Percentiles rank a stretch among this genome's conserved stretches.
Evolutionary conservation across 805 yeast genomes (phyloP).

Genomic region (Debaryomyces prosopidis): DNA sequence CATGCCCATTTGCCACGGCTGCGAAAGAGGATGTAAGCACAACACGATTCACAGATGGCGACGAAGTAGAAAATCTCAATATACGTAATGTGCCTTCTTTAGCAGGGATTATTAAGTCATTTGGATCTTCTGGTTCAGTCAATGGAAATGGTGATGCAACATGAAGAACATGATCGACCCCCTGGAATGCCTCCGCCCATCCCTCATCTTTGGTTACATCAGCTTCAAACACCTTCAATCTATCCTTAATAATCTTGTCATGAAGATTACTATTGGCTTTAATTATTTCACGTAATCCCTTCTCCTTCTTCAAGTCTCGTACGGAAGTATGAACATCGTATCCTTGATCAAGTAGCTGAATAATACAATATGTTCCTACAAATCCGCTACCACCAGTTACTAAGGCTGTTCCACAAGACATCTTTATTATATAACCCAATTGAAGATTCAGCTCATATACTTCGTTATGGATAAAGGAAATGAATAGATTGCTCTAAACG

Average conservation of each 20-base stretch:
- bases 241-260: neutral
- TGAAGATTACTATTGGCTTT: neutral
- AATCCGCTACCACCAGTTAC: constrained; percentile 3
- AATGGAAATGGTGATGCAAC: constrained; percentile 9
- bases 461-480: too few species aligned
- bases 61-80: neutral
- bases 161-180: constrained; percentile 6
- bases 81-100: constrained; percentile 7
- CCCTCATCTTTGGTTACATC: neutral
- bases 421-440: neutral
- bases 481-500: too few species aligned
- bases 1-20: neutral
- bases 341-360: constrained; percentile 5
- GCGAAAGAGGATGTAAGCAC: constrained; percentile 9
- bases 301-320: constrained; percentile 1
- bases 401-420: neutral
- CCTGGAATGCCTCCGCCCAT: constrained; percentile 4
- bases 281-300: neutral
- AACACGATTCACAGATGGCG: constrained; percentile 2
- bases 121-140: constrained; percentile 2
- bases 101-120: constrained; percentile 9
- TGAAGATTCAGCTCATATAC: too few species aligned
- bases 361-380: constrained; percentile 2
- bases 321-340: constrained; percentile 6
- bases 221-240: neutral